Evolutionary conservation across 495 filamentous ascomycete species (phyloP), one percentile per base, ranked within the genome.

Genomic region (Cercophora samala): DNA sequence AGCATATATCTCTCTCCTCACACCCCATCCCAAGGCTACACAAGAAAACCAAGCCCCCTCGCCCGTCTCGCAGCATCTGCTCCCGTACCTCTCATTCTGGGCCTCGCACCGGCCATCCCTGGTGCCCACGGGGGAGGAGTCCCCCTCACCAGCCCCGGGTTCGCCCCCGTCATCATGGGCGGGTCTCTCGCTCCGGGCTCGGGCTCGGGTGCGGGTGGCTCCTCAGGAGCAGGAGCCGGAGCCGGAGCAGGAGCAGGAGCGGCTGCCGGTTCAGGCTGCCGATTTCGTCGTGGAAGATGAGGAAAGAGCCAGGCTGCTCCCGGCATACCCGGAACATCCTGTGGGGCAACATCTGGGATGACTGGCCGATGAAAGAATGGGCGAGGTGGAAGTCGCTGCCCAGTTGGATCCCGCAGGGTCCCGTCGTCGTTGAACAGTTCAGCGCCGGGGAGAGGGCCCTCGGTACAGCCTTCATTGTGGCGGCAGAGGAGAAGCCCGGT

Each of bases 401-500:
- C 60, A n/a, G 21, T 3, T 4, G 52, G 53, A 60, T 64, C 22
- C 18, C 24, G 8, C 6, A 63, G 18, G 32, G 46, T 67, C 18
- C 70, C 66, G 61, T 66, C 32, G 1, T 29, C n/a, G n/a, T 62
- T 29, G 26, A 62, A 62, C 2, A 62, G 29, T 3, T 62, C 24
- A 5, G 60, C 60, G 18, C 24, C 24, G 26, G 60, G 60, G 19
- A 19, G 60, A 19, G 60, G 29, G 13, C 25, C 15, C 62, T 78
- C 77, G 3, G 63, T 66, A 64, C 79, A 81, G 37, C 68, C 68
- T 13, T 23, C 59, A 15, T 67, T 72, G 60, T 81, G 79, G 8
- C 62, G 69, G 24, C 78, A 81, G 29, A 69, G 72, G 1, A 76
- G 73, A 60, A 77, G 74, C 2, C 71, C 68, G 9, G 29, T 62